Evolutionary conservation across 129 eudicot species (phyloP).

Genomic region (Lactuca saligna): DNA sequence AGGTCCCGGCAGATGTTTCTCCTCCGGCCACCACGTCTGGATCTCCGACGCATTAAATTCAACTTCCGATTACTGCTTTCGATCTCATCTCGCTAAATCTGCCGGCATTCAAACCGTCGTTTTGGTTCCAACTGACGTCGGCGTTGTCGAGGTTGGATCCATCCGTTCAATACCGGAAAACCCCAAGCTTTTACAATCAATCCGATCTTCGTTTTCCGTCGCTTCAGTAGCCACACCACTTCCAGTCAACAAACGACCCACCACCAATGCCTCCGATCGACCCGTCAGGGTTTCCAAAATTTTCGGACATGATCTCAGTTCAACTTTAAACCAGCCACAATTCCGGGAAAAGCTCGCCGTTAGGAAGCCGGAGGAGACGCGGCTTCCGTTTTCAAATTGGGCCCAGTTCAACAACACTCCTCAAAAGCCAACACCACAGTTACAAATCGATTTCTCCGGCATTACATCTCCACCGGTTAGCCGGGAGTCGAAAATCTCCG

Average conservation of each 20-base stretch:
- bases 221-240: constrained; percentile 29
- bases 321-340: constrained; percentile 32
- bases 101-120: constrained; percentile 87
- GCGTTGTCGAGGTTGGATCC: constrained; percentile 83
- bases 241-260: constrained; percentile 14
- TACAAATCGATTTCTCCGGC: constrained; percentile 74
- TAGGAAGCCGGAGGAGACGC: constrained; percentile 46
- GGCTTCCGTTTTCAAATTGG: constrained; percentile 53
- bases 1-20: constrained; percentile 78
- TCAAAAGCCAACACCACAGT: constrained; percentile 38
- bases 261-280: constrained; percentile 17
- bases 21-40: constrained; percentile 65
- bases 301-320: constrained; percentile 77
- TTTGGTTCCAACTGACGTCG: constrained; percentile 76
- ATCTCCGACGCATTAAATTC: constrained; percentile 50
- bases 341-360: constrained; percentile 60
- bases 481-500: constrained; percentile 65
- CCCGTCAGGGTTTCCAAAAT: constrained; percentile 46
- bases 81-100: constrained; percentile 72
- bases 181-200: constrained; percentile 42
- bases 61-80: constrained; percentile 54
- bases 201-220: constrained; percentile 54
- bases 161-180: constrained; percentile 59
- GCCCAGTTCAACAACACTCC: constrained; percentile 36
- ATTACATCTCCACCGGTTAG: constrained; percentile 44